These are phyloP conservation scores for Wickerhamomyces kurtzmanii DNA, from an alignment of 805 yeast species.

Conservation along the genomic window DNA sequence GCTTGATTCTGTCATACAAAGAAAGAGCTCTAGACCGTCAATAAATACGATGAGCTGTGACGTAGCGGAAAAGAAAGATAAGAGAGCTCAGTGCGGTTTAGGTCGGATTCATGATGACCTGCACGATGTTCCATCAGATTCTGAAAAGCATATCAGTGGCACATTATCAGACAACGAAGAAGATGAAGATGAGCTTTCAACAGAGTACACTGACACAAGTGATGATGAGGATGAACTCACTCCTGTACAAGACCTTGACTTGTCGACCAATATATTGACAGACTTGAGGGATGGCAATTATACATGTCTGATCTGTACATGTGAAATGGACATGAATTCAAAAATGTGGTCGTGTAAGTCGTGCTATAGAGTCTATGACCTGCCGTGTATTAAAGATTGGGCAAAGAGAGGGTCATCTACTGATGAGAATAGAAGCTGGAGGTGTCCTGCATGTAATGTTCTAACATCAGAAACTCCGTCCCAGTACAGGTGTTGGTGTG, in stretches of 20 bases:
- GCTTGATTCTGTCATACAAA: too few relatives aligned
- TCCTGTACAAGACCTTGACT: conserved; percentile 18
- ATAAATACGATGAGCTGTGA: conserved; percentile 6
- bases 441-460: conserved; percentile 77
- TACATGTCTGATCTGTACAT: conserved; percentile 81
- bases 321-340: conserved; percentile 59
- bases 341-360: conserved; percentile 69
- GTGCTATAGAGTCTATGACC: conserved; percentile 80
- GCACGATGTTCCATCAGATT: too few relatives aligned
- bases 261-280: conserved; percentile 26
- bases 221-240: conserved; percentile 6
- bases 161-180: conserved; percentile 2
- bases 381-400: conserved; percentile 83
- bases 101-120: too few relatives aligned
- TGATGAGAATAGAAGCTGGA: conserved; percentile 53
- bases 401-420: conserved; percentile 67
- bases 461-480: conserved; percentile 38
- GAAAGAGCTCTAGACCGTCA: too few relatives aligned
- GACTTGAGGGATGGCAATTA: conserved; percentile 66
- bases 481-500: conserved; percentile 81
- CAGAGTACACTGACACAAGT: conserved; percentile 7
- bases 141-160: too few relatives aligned
- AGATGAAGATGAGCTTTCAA: conserved; percentile 1
- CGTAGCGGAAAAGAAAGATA: not conserved
- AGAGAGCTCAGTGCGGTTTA: not conserved